Evolutionary conservation across 768 basidiomycete species (phyloP).

Genomic region (Podaxis pistillaris): DNA sequence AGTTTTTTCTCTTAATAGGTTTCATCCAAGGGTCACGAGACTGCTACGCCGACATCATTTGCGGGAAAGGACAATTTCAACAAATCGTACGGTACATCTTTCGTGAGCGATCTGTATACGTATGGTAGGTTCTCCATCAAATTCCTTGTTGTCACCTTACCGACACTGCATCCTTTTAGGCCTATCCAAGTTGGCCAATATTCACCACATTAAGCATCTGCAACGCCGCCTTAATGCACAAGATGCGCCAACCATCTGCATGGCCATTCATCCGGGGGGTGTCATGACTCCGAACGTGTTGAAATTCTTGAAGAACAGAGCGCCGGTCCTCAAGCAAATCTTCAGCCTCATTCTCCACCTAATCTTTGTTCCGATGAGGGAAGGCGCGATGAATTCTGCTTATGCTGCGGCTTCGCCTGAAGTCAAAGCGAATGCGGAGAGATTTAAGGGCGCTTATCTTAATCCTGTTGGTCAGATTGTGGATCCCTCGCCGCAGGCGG

Average conservation of each 20-base stretch:
- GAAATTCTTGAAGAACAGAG: slow-evolving; percentile 13
- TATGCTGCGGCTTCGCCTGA: slow-evolving; percentile 39
- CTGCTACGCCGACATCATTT: slow-evolving; percentile 25
- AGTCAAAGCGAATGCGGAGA: slow-evolving; percentile 28
- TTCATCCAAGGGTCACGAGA: slow-evolving; percentile 26
- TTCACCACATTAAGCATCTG: slow-evolving; percentile 48
- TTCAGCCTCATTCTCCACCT: slow-evolving; percentile 13
- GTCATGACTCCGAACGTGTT: slow-evolving; percentile 29
- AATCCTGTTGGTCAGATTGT: slow-evolving; percentile 31
- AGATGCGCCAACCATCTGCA: slow-evolving; percentile 32
- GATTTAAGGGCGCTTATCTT: slow-evolving; percentile 38
- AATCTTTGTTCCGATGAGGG: slow-evolving; percentile 20
- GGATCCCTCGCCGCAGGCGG: slow-evolving; percentile 26
- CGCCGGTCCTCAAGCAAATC: slow-evolving; percentile 13
- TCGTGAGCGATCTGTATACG: slow-evolving; percentile 21
- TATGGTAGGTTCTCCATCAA: slow-evolving; percentile 30
- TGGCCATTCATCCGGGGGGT: slow-evolving; percentile 42
- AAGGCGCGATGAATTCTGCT: slow-evolving; percentile 34
- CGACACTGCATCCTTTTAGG: slow-evolving; percentile 27
- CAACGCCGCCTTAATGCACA: slow-evolving; percentile 42
- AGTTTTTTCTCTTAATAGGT: slow-evolving; percentile 24
- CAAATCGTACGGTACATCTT: slow-evolving; percentile 26
- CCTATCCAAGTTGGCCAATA: slow-evolving; percentile 47
- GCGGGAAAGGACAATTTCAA: slow-evolving; percentile 35
- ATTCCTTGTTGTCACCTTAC: neutral